phyloP scores from a whole-genome alignment of 192 early-diverging fungal species.

The Coemansia sp. region DNA sequence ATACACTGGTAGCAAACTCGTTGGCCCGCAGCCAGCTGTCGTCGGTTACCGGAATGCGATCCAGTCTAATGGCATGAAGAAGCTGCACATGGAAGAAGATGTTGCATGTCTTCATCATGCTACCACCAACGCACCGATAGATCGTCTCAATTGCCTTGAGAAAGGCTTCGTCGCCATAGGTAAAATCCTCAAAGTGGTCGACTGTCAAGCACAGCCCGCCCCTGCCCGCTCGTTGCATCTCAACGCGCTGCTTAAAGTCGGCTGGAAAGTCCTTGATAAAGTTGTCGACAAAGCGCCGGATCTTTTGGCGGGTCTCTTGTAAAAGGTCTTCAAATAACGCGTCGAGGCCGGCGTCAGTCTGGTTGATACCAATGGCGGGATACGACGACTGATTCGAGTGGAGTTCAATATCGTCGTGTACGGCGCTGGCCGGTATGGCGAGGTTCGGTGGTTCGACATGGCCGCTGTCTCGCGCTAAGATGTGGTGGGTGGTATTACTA shows the following conservation, averaged over 20 bases:
- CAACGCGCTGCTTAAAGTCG: conserved; percentile 48
- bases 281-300: conserved; percentile 34
- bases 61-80: conserved; percentile 16
- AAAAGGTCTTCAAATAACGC: conserved; percentile 28
- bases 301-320: conserved; percentile 21
- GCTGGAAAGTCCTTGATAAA: conserved; percentile 30
- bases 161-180: conserved; percentile 25
- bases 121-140: conserved; percentile 27
- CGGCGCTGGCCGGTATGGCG: background rate
- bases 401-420: conserved; percentile 19
- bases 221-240: conserved; percentile 18
- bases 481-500: background rate
- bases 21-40: conserved; percentile 34
- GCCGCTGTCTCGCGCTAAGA: conserved; percentile 34
- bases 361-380: conserved; percentile 16
- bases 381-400: conserved; percentile 19
- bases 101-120: conserved; percentile 32
- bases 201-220: conserved; percentile 34
- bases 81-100: conserved; percentile 47
- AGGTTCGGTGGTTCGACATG: conserved; percentile 18
- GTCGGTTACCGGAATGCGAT: conserved; percentile 32
- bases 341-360: conserved; percentile 27
- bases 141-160: conserved; percentile 34
- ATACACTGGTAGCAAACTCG: conserved; percentile 45
- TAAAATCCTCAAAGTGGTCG: conserved; percentile 34